A percentile compares a stretch with the other conserved stretches of the same genome.
These are phyloP conservation scores for Funneliformis mosseae DNA, from an alignment of 192 early-diverging fungal genomes.

Conservation along the genomic window DNA sequence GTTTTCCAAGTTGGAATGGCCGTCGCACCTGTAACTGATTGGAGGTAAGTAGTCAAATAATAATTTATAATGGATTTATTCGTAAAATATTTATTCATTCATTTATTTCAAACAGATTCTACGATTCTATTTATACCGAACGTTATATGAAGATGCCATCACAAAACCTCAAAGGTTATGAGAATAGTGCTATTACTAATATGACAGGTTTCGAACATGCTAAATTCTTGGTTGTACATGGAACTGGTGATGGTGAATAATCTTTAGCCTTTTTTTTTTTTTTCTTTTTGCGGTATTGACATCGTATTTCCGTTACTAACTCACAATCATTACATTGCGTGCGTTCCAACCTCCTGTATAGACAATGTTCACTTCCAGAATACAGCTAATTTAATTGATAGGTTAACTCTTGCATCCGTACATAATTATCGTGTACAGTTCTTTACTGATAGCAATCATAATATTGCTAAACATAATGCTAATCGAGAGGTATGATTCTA, in stretches of 20 bases:
- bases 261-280: slow-evolving; percentile 25
- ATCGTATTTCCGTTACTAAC: no score
- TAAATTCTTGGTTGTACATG: slow-evolving; percentile 85
- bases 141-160: slow-evolving; percentile 92
- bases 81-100: neutral
- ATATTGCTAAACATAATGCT: slow-evolving; percentile 79
- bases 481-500: slow-evolving; percentile 47
- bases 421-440: slow-evolving; percentile 83
- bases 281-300: no score
- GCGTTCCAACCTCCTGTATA: no score
- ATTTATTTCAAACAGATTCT: slow-evolving; percentile 38
- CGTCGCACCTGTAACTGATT: slow-evolving; percentile 96
- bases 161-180: slow-evolving; percentile 80
- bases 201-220: slow-evolving; percentile 81
- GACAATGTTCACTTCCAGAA: slow-evolving; percentile 87
- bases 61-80: neutral
- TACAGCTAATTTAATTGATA: slow-evolving; percentile 74
- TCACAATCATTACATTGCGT: no score
- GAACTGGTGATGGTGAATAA: slow-evolving; percentile 78
- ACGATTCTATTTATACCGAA: slow-evolving; percentile 95
- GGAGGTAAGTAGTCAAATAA: slow-evolving; percentile 58
- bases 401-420: slow-evolving; percentile 71
- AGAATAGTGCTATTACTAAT: slow-evolving; percentile 69
- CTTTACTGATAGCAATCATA: slow-evolving; percentile 91
- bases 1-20: slow-evolving; percentile 86